These are phyloP conservation scores for Annona squamosa DNA, from an alignment of 164 flowering plant species.

Conservation along the genomic window DNA sequence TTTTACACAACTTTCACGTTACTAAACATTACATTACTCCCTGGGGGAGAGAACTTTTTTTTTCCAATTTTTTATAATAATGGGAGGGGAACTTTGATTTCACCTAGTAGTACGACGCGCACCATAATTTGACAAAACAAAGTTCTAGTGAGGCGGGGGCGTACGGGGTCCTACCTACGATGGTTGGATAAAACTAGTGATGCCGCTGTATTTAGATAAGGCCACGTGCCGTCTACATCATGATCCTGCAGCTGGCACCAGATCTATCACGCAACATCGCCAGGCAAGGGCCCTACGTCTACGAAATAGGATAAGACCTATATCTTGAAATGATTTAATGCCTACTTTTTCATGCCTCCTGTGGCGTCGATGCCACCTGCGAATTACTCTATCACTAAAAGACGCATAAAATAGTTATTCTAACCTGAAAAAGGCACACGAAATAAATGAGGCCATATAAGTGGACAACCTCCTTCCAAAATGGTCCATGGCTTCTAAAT, in stretches of 20 bases:
- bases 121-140: no score
- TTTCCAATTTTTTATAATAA: no score
- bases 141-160: no score
- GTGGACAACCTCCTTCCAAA: background rate
- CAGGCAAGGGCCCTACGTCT: background rate
- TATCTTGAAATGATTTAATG: background rate
- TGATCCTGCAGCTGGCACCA: background rate
- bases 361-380: no score
- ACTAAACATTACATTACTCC: no score
- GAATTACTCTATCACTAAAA: background rate
- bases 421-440: background rate
- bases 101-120: no score
- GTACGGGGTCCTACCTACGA: no score
- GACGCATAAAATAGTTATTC: background rate
- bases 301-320: slow-evolving; percentile 5
- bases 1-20: no score
- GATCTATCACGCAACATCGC: background rate
- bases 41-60: no score
- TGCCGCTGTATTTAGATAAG: slow-evolving; percentile 3
- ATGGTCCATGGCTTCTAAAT: no score
- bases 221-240: background rate
- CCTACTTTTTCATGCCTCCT: background rate
- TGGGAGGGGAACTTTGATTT: no score
- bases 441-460: no score
- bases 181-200: background rate